Evolutionary conservation across 2,329 filamentous ascomycete species (phyloP).

Genomic region (Scedosporium minutisporum): DNA sequence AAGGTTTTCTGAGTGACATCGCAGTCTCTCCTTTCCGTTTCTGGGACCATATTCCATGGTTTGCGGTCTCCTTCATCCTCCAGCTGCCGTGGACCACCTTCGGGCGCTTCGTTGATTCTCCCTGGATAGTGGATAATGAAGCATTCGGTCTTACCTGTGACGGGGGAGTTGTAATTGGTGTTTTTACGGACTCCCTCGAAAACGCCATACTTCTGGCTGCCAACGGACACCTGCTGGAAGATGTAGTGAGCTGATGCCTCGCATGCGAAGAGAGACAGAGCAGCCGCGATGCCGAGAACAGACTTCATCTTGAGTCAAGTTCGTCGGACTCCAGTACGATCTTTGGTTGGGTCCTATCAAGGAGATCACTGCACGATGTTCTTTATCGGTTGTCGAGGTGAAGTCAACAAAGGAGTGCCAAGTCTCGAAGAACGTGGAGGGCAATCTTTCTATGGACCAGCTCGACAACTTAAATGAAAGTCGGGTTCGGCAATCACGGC

Average conservation of each 20-base stretch:
- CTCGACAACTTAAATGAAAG: not conserved
- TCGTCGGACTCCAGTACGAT: not conserved
- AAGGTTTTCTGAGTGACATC: not conserved
- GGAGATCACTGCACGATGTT: not conserved
- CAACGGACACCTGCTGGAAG: constrained; percentile 20
- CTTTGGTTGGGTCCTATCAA: not conserved
- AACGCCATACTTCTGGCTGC: constrained; percentile 14
- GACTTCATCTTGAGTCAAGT: not conserved
- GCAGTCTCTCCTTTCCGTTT: not conserved
- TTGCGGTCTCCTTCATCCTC: not conserved
- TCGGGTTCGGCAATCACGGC: not conserved
- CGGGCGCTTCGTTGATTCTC: not conserved
- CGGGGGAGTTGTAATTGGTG: constrained; percentile 27
- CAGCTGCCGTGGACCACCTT: too few relatives aligned
- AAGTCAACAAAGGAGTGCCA: too few relatives aligned
- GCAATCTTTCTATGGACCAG: not conserved
- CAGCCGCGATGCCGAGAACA: not conserved
- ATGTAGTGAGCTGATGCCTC: constrained; percentile 18
- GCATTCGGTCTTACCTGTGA: constrained; percentile 14
- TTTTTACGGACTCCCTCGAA: constrained; percentile 26
- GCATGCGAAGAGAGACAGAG: not conserved
- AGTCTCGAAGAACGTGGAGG: too few relatives aligned
- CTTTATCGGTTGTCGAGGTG: not conserved
- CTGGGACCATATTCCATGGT: not conserved
- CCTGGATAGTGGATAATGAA: not conserved